A percentile compares a stretch with the other conserved stretches of the same genome.
Evolutionary conservation across 139 green algal genomes (phyloP).

Genomic region (Chloropicon primus): DNA sequence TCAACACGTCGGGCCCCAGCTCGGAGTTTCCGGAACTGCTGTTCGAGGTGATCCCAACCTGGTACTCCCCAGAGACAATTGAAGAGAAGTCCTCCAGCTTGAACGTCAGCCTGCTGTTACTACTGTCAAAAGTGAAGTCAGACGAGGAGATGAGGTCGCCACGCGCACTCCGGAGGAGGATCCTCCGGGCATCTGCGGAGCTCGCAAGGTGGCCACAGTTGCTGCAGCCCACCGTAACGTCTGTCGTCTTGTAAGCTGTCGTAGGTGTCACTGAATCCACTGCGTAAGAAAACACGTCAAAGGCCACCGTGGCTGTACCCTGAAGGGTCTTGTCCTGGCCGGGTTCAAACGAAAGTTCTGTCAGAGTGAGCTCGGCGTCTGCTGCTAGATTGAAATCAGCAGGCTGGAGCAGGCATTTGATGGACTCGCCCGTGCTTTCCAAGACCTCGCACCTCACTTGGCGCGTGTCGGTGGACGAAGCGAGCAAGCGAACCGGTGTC

Average conservation of each 20-base stretch:
- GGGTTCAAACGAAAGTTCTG: background rate
- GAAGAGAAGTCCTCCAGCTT: too few relatives aligned
- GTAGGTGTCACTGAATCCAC: background rate
- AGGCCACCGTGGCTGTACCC: background rate
- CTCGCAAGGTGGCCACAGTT: background rate
- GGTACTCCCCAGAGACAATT: too few relatives aligned
- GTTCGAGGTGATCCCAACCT: too few relatives aligned
- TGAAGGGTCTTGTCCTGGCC: background rate
- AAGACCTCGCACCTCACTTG: background rate
- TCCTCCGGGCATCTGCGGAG: background rate
- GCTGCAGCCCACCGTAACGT: background rate
- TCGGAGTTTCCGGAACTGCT: background rate
- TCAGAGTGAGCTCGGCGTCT: background rate
- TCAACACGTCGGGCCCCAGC: background rate
- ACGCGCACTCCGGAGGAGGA: background rate
- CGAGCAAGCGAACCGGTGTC: background rate
- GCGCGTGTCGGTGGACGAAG: background rate
- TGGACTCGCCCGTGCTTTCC: background rate
- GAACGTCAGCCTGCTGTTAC: too few relatives aligned
- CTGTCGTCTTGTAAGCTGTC: background rate
- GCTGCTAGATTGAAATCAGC: background rate
- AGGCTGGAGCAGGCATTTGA: background rate
- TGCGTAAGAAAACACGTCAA: background rate
- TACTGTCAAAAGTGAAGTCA: too few relatives aligned
- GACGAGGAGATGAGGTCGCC: background rate